A percentile compares a stretch with the other conserved stretches of the same genome.
phyloP scores from a whole-genome alignment of 1,284 basidiomycete species.

The Cystobasidiaceae sp. region DNA sequence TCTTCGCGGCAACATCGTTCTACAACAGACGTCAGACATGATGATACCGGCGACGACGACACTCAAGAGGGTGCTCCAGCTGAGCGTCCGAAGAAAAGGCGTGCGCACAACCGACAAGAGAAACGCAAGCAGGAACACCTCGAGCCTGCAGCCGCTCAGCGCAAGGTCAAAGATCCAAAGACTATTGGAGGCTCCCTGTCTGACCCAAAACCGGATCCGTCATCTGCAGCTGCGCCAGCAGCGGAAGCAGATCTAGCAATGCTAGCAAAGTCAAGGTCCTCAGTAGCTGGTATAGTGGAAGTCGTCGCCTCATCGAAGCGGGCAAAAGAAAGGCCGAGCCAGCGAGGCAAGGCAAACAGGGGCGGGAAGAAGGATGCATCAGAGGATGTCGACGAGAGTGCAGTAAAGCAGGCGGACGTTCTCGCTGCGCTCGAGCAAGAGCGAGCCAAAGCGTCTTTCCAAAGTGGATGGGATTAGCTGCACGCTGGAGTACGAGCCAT shows the following conservation, averaged over 20 bases:
- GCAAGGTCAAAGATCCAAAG: conserved; percentile 8
- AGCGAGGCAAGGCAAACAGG: neutral
- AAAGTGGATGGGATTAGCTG: conserved; percentile 26
- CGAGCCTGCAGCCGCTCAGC: too few species aligned
- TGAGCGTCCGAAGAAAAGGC: too few species aligned
- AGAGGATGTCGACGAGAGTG: too few species aligned
- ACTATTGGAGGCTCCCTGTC: conserved; percentile 18
- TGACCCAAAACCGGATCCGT: neutral
- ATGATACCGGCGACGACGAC: too few species aligned
- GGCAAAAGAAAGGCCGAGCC: neutral
- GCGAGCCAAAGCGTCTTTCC: neutral
- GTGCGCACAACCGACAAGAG: too few species aligned
- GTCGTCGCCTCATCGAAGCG: conserved; percentile 3
- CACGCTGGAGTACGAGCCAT: too few species aligned
- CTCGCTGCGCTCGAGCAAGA: conserved; percentile 4
- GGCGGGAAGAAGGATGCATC: neutral
- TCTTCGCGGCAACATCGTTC: too few species aligned
- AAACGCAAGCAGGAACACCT: too few species aligned
- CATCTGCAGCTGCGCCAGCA: too few species aligned
- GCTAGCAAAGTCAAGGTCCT: neutral
- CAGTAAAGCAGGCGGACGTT: neutral
- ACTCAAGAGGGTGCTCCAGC: too few species aligned
- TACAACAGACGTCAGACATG: too few species aligned
- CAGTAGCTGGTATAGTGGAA: conserved; percentile 17
- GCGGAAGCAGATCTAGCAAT: too few species aligned